A percentile compares a stretch with the other conserved stretches of the same genome.
Evolutionary conservation across 352 stramenopile genomes (phyloP).

Genomic region (Phytophthora tubulina): DNA sequence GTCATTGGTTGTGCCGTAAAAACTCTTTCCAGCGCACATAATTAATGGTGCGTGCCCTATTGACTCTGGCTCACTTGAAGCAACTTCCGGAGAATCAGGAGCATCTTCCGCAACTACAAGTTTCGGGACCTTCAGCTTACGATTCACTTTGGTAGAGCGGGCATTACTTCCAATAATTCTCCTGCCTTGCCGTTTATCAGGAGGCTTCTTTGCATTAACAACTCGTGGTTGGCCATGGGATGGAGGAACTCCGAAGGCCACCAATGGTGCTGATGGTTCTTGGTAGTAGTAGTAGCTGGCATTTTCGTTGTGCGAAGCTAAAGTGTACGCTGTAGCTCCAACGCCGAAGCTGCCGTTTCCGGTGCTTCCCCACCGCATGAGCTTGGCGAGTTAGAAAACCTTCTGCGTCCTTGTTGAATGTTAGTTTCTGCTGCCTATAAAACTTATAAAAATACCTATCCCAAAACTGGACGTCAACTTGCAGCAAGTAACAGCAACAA

Average conservation of each 20-base stretch:
- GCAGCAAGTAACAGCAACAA: not conserved
- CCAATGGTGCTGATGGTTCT: slow-evolving; percentile 17
- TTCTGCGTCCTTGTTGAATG: slow-evolving; percentile 14
- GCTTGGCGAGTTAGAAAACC: slow-evolving; percentile 7
- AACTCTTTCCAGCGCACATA: slow-evolving; percentile 37
- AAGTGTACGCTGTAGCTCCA: slow-evolving; percentile 25
- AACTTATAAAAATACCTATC: slow-evolving; percentile 28
- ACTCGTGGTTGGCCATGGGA: slow-evolving; percentile 2
- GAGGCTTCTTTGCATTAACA: slow-evolving; percentile 27
- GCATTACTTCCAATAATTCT: slow-evolving; percentile 13
- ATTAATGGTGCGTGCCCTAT: slow-evolving; percentile 24
- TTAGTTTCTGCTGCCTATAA: slow-evolving; percentile 7
- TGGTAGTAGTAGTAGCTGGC: slow-evolving; percentile 39
- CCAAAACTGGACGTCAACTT: slow-evolving; percentile 28
- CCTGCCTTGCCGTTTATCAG: slow-evolving; percentile 14
- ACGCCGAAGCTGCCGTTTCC: slow-evolving; percentile 26
- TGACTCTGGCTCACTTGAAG: not conserved
- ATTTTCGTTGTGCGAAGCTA: slow-evolving; percentile 32
- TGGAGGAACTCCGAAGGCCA: not conserved
- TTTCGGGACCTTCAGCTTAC: not conserved
- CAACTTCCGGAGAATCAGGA: not conserved
- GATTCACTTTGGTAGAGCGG: not conserved
- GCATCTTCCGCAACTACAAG: not conserved
- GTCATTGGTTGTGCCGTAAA: slow-evolving; percentile 18
- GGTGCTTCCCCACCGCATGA: slow-evolving; percentile 38